A percentile compares a stretch with the other conserved stretches of the same genome.
Evolutionary conservation across 2,329 filamentous ascomycete genomes (phyloP).

Genomic region (Fusarium nematophilum): DNA sequence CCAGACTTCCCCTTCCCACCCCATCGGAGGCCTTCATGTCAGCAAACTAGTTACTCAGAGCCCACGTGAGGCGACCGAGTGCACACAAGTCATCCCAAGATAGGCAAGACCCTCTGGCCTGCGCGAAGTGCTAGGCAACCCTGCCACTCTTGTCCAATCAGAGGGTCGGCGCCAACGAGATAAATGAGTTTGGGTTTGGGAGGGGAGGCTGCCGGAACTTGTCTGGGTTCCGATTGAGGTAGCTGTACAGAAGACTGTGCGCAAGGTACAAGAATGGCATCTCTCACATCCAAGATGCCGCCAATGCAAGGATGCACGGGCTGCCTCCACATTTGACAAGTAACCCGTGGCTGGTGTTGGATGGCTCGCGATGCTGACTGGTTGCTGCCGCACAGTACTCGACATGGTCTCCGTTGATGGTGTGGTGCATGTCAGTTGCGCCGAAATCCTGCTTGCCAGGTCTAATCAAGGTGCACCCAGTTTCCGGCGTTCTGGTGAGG

Average conservation of each 20-base stretch:
- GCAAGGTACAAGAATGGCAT: constrained; percentile 11
- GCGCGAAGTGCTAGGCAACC: constrained; percentile 29
- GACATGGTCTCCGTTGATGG: constrained; percentile 16
- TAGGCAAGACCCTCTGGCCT: constrained; percentile 19
- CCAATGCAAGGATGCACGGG: constrained; percentile 32
- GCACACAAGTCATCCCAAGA: constrained; percentile 19
- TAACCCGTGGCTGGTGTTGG: constrained; percentile 11
- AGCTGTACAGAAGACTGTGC: constrained; percentile 24
- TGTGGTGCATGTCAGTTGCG: constrained; percentile 27
- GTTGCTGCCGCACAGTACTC: constrained; percentile 2
- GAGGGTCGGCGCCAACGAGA: constrained; percentile 7
- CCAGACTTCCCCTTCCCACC: not conserved
- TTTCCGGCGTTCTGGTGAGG: constrained; percentile 39
- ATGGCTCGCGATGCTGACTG: constrained; percentile 15
- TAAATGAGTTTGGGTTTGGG: constrained; percentile 29
- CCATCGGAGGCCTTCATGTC: constrained; percentile 34
- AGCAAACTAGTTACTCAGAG: constrained; percentile 33
- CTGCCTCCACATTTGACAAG: constrained; percentile 34
- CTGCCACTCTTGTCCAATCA: constrained; percentile 28
- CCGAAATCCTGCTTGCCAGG: constrained; percentile 26
- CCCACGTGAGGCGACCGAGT: constrained; percentile 37
- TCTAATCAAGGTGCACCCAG: constrained; percentile 25
- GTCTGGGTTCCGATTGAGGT: constrained; percentile 25
- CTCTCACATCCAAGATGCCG: constrained; percentile 4
- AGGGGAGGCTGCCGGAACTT: constrained; percentile 30